Evolutionary conservation across 192 early-diverging fungal species (phyloP).

Genomic region (Lunasporangiospora selenospora): DNA sequence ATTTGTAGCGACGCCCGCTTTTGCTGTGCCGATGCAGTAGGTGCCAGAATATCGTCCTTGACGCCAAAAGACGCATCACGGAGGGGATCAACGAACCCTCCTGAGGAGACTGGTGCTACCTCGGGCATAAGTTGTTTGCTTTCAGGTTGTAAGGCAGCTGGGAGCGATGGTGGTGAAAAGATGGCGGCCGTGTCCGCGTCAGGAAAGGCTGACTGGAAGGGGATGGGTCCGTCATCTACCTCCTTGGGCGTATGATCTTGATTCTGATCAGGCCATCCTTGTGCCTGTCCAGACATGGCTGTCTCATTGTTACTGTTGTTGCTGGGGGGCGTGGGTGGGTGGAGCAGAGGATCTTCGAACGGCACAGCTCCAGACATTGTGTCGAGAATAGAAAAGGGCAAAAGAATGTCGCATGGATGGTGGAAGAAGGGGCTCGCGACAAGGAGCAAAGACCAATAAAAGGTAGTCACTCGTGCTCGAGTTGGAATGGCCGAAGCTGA

Average conservation of each 20-base stretch:
- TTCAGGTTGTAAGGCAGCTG: not conserved
- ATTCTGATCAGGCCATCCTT: no score
- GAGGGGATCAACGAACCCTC: slow-evolving; percentile 26
- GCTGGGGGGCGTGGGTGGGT: slow-evolving; percentile 34
- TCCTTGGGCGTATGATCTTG: no score
- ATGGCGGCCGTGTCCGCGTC: slow-evolving; percentile 2
- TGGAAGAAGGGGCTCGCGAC: no score
- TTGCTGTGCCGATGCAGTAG: not conserved
- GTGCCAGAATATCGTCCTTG: not conserved
- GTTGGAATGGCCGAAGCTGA: no score
- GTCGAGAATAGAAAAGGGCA: no score
- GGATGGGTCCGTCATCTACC: slow-evolving; percentile 43
- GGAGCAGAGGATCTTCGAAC: slow-evolving; percentile 39
- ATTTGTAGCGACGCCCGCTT: not conserved
- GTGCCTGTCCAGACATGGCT: not conserved
- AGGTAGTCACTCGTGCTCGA: no score
- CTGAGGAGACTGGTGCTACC: not conserved
- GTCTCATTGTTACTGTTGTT: not conserved
- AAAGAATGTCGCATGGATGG: no score
- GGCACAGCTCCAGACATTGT: slow-evolving; percentile 38
- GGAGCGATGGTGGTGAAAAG: slow-evolving; percentile 25
- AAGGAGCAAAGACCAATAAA: no score
- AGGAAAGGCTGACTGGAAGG: slow-evolving; percentile 15
- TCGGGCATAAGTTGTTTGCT: not conserved
- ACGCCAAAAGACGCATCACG: slow-evolving; percentile 4